These are phyloP conservation scores for Saturnispora galanensis DNA, from an alignment of 805 yeast genomes.

Conservation along the genomic window DNA sequence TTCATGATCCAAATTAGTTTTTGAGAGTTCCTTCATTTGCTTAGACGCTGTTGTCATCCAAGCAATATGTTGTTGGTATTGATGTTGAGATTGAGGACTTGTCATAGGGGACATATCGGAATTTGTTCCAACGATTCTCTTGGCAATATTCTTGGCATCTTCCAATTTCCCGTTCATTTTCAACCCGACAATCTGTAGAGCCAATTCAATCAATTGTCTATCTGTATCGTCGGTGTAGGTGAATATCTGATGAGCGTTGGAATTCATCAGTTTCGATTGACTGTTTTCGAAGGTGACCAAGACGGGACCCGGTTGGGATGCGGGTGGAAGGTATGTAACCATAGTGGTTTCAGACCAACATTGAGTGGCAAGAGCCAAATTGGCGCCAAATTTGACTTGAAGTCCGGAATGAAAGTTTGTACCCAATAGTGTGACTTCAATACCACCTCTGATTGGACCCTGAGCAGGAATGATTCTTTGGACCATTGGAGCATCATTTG, in stretches of 20 bases:
- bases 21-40: conserved; percentile 38
- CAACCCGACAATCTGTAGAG: conserved; percentile 91
- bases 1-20: conserved; percentile 37
- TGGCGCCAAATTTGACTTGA: conserved; percentile 77
- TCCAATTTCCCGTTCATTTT: conserved; percentile 95
- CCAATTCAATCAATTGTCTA: conserved; percentile 86
- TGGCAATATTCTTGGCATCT: conserved; percentile 90
- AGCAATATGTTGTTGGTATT: conserved; percentile 17
- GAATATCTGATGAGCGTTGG: conserved; percentile 47
- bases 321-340: conserved; percentile 90
- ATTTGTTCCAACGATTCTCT: conserved; percentile 71
- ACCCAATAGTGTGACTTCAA: conserved; percentile 87
- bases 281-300: conserved; percentile 60
- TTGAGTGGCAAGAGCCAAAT: conserved; percentile 72
- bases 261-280: conserved; percentile 9
- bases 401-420: conserved; percentile 77
- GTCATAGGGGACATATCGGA: conserved; percentile 2
- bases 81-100: conserved; percentile 6
- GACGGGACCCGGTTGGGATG: conserved; percentile 83
- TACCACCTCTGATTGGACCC: conserved; percentile 94
- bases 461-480: conserved; percentile 90
- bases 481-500: conserved; percentile 41
- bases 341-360: conserved; percentile 95
- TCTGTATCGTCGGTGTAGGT: conserved; percentile 95
- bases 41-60: conserved; percentile 48